These are phyloP conservation scores for Bipolaris gigantea DNA, from an alignment of 2,329 filamentous ascomycete genomes.

Conservation along the genomic window DNA sequence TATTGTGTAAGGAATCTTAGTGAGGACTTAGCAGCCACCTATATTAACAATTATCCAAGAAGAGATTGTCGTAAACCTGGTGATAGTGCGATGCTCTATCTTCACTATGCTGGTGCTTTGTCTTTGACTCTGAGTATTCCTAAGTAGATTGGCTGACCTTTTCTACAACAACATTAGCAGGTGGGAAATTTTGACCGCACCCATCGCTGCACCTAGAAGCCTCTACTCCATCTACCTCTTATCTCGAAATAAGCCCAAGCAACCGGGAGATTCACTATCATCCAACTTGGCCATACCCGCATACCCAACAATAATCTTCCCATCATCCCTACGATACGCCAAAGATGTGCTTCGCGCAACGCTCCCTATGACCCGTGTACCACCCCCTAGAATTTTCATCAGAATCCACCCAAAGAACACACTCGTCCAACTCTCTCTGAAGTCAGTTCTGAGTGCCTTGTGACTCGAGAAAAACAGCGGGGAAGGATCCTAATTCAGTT, in stretches of 20 bases:
- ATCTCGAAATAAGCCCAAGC: background rate
- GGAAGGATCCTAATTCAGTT: background rate
- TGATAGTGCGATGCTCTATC: background rate
- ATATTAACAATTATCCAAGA: background rate
- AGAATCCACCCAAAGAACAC: background rate
- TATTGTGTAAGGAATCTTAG: background rate
- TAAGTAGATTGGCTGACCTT: background rate
- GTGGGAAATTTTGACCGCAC: background rate
- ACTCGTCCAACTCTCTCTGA: background rate
- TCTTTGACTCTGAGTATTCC: background rate
- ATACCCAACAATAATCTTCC: background rate
- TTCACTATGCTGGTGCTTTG: background rate
- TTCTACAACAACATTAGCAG: background rate
- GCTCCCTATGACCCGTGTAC: background rate
- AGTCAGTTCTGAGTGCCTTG: background rate
- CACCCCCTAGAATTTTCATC: background rate
- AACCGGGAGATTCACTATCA: background rate
- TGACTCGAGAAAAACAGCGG: background rate
- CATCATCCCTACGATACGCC: background rate
- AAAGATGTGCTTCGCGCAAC: background rate
- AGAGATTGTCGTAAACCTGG: background rate
- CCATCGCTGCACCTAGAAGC: background rate
- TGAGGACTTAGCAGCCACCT: too few species aligned
- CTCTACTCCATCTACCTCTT: background rate
- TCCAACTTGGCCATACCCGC: background rate